Conservation (phyloP, 495 filamentous ascomycete species). For the Darksidea phi region DNA sequence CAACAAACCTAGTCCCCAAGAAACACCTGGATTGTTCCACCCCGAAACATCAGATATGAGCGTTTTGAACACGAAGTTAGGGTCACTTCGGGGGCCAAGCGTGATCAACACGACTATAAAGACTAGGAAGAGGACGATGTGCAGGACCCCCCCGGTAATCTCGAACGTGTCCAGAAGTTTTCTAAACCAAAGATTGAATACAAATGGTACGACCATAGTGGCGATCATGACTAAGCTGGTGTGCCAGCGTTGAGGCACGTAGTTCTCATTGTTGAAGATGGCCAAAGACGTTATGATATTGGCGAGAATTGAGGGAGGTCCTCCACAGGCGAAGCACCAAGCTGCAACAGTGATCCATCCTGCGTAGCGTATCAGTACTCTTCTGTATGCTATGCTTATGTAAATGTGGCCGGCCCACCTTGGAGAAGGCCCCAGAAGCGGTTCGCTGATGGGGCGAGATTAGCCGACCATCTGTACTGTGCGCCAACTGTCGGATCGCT, state of each 20-base stretch:
- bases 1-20: conserved; percentile 27
- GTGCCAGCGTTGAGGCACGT: conserved; percentile 35
- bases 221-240: conserved; percentile 23
- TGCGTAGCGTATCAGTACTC: conserved; percentile 4
- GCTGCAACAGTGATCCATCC: conserved; percentile 26
- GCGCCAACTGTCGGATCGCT: conserved; percentile 33
- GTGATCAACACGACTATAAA: conserved; percentile 15
- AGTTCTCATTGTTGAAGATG: conserved; percentile 44
- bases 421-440: conserved; percentile 38
- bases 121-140: conserved; percentile 24
- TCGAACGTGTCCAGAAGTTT: conserved; percentile 23
- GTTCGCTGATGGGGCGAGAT: conserved; percentile 43
- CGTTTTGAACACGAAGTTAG: conserved; percentile 31
- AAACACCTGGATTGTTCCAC: conserved; percentile 29
- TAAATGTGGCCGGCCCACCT: neutral
- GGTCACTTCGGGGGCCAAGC: conserved; percentile 4
- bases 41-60: conserved; percentile 13
- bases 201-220: conserved; percentile 39
- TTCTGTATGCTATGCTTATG: neutral
- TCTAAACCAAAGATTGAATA: conserved; percentile 51
- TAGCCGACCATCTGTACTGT: conserved; percentile 30
- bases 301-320: conserved; percentile 14
- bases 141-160: conserved; percentile 19
- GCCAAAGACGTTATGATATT: conserved; percentile 34
- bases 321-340: conserved; percentile 20